Base-by-base conservation (phyloP, 176 grass and related monocot species). In the Thalia dealbata region DNA sequence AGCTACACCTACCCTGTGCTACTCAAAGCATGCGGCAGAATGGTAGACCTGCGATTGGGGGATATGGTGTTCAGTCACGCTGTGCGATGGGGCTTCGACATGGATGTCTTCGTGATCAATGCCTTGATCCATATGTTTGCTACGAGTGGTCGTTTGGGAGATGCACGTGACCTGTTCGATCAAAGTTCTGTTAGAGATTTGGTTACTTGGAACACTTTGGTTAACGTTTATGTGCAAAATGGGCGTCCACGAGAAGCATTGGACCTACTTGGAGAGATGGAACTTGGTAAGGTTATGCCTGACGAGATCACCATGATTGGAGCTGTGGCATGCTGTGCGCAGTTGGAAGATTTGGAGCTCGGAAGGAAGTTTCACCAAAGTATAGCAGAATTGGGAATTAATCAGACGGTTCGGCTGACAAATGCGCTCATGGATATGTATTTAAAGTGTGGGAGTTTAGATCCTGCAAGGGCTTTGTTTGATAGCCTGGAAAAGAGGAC, bases 391-490 rank as follows among this genome's bases (percentile, higher is more conserved):
- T 44, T 75, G 2, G 73, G 81, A 46, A 78, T 91, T 29, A 63
- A 75, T 13, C 75, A 52, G 54, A 91, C 81, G 0, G 78, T 88
- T 73, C 50, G 54, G 44, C 30, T 87, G 63, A 72, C 72, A 32
- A 87, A 91, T 27, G 50, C 67, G 5, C 38, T 91, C 0, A 91
- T 87, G 79, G 84, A 91, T 59, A 84, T 87, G 88, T 87, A 91
- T 64, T 69, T 87, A 18, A 91, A 87, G 1, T 91, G 84, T 30
- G 79, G 76, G 6, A 66, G 46, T 62, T 74, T 91, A 16, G 82
- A 84, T 48, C 70, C 61, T 14, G 82, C 79, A 11, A 67, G 79
- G 50, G 58, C 43, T 2, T 80, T 91, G 63, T 87, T 91, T 42
- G 78, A 82, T 48, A 74, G 41, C 35, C 81, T 87, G 0, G 30